phyloP scores from a whole-genome alignment of 305 asterid genomes.

The Plantago coronopus region DNA sequence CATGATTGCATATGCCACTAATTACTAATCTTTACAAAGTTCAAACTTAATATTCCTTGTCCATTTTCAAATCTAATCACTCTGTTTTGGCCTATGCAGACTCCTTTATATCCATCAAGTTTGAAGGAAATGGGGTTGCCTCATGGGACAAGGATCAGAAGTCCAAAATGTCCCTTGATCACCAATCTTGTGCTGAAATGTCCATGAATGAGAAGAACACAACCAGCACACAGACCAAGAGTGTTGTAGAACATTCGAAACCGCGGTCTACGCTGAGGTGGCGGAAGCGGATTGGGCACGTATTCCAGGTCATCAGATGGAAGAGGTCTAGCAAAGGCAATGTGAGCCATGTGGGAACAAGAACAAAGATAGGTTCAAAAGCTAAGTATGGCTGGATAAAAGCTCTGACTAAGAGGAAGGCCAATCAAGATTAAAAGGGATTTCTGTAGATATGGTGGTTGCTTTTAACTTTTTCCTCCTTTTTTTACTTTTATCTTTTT shows the following conservation, averaged over 20 bases:
- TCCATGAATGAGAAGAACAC: slow-evolving; percentile 9
- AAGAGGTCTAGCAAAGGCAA: slow-evolving; percentile 51
- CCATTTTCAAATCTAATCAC: slow-evolving; percentile 6
- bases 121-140: slow-evolving; percentile 69
- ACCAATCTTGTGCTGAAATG: not conserved
- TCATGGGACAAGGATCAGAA: slow-evolving; percentile 71
- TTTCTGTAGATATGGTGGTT: slow-evolving; percentile 20
- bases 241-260: slow-evolving; percentile 53
- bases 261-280: slow-evolving; percentile 52
- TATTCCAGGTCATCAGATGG: slow-evolving; percentile 62
- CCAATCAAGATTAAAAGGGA: slow-evolving; percentile 43
- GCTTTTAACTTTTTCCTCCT: slow-evolving; percentile 15
- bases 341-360: slow-evolving; percentile 52
- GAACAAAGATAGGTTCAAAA: slow-evolving; percentile 54
- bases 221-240: slow-evolving; percentile 33
- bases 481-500: slow-evolving; percentile 17
- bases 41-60: not conserved
- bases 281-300: slow-evolving; percentile 71
- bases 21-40: slow-evolving; percentile 5
- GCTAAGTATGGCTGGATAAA: slow-evolving; percentile 67
- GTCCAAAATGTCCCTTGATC: slow-evolving; percentile 34
- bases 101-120: slow-evolving; percentile 82
- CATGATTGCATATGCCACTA: not conserved
- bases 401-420: slow-evolving; percentile 51
- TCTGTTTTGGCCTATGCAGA: slow-evolving; percentile 35